Evolutionary conservation across 108 stramenopile genomes (phyloP), one percentile per base, ranked within the genome.

Genomic region (Parmales sp.): DNA sequence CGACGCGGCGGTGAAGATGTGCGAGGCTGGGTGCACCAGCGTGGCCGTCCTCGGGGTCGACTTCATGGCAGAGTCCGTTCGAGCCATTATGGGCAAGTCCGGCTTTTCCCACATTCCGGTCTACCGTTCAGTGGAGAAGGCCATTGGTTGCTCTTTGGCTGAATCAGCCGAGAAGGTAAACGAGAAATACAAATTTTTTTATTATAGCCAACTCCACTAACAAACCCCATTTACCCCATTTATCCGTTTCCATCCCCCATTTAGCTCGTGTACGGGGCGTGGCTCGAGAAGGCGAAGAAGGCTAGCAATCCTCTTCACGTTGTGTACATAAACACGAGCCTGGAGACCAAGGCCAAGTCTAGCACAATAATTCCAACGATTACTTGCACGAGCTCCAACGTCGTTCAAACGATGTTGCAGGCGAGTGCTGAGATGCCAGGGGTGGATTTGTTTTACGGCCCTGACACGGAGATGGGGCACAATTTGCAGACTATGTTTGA

Each of bases 381-480:
- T 48, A 92, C 94, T 11, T 95, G 94, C 79, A 95, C 94, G n/a
- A 80, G 78, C 31, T 82, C 80, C 64, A 95, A 95, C 76, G 94
- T 95, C 7, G 68, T 95, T 37, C 73, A 84, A 67, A 95, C 94
- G 16, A 83, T 95, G 25, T 76, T 95, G n/a, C 91, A 92, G 69
- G 90, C 92, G 13, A 76, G 80, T 16, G 76, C 82, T n/a, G 90
- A 95, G 80, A 72, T 95, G 5, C 77, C 83, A 18, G 74, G 79
- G 2, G 37, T 90, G n/a, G 72, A 70, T 16, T 83, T 94, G 22
- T 73, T 84, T 65, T 95, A 95, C 73, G 95, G 95, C 26, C 95
- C 95, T 16, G 95, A 95, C 74, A 95, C 95, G 18, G 93, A 93
- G 84, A 95, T 95, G 95, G 95, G 95, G 11, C 64, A 89, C 26